Percentiles rank a stretch among this genome's conserved stretches.
phyloP scores from a whole-genome alignment of 495 filamentous ascomycete genomes.

The Hapsidospora chrysogenum region DNA sequence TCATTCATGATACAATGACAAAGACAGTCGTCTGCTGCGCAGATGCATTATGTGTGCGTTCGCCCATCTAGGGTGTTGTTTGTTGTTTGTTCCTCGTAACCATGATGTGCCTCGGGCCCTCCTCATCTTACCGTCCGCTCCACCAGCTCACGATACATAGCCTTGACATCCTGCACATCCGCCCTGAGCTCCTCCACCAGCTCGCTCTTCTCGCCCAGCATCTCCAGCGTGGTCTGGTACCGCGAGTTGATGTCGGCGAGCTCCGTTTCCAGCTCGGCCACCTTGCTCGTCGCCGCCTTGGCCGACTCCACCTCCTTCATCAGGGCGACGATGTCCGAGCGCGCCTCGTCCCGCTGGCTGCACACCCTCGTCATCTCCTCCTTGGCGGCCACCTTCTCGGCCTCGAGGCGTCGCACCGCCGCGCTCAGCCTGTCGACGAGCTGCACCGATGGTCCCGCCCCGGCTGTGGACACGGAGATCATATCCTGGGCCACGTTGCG shows the following conservation, averaged over 20 bases:
- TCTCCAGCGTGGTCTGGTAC: slow-evolving; percentile 81
- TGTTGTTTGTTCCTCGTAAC: not conserved
- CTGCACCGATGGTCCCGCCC: slow-evolving; percentile 84
- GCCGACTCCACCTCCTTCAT: slow-evolving; percentile 73
- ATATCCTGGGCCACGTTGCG: slow-evolving; percentile 71
- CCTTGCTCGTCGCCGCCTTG: slow-evolving; percentile 37
- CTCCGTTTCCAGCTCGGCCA: slow-evolving; percentile 48
- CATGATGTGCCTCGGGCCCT: not conserved
- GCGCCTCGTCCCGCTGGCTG: slow-evolving; percentile 73
- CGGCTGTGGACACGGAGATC: slow-evolving; percentile 73
- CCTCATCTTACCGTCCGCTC: slow-evolving; percentile 46
- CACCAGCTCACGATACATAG: slow-evolving; percentile 84
- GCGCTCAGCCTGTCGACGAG: slow-evolving; percentile 94
- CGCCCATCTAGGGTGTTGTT: too few relatives aligned
- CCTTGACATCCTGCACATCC: slow-evolving; percentile 85
- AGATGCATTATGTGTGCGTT: too few relatives aligned
- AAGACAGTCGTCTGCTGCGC: too few relatives aligned
- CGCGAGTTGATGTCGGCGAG: slow-evolving; percentile 46
- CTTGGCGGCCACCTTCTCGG: slow-evolving; percentile 67
- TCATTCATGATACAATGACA: too few relatives aligned
- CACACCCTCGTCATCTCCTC: slow-evolving; percentile 72
- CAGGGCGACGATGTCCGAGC: slow-evolving; percentile 73
- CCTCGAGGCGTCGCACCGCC: slow-evolving; percentile 76
- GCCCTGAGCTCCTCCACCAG: slow-evolving; percentile 74
- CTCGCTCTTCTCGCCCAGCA: slow-evolving; percentile 96